Base-by-base conservation (phyloP, 768 basidiomycete species). In the Chalciporus pseudorubinellus region DNA sequence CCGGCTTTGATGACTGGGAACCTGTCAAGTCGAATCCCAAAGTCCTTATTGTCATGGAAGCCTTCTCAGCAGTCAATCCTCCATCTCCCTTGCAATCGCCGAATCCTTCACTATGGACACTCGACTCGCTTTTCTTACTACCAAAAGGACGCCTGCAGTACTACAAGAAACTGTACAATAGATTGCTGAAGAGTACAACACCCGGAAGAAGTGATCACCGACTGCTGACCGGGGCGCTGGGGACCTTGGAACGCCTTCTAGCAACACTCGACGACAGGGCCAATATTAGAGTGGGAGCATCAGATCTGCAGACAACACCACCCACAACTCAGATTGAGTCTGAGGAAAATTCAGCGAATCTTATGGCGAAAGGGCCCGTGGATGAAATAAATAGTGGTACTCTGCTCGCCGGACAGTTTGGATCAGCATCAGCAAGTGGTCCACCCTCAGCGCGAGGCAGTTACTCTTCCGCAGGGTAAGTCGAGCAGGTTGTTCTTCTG, bases 121-220 rank as follows among this genome's bases (percentile, higher is more conserved):
- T 98, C 13, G 95, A 98, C 64, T 72, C 81, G 8, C 76, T 98
- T 19, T 99, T 99, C 73, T 71, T 88, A 12, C 78, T 98, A 9
- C 97, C 97, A 0, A 87, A 85, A 62, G 75, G 76, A 13, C 83
- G 97, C 39, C 72, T 99, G 50, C 84, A 84, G 60, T 98, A 99
- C 70, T 98, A 98, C 74, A 85, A 83, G 63, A 95, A 89, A 66
- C 76, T 98, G 1, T 98, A 98, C 65, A 78, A 81, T 45, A 82
- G 88, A 44, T 73, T 98, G 40, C 73, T 98, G 43, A 92, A 89
- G 70, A 90, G 87, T 62, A 94, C 93, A 2, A 81, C 83, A 22
- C 85, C 90, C 4, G 93, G 94, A 16, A 77, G 85, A 61, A 91
- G 85, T 57, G 95, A 98, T 66, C 87, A 98, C 66, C 80, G 78